A percentile compares a stretch with the other conserved stretches of the same genome.
Conservation (phyloP, 1,284 basidiomycete genomes). For the Leccinum solheimii region DNA sequence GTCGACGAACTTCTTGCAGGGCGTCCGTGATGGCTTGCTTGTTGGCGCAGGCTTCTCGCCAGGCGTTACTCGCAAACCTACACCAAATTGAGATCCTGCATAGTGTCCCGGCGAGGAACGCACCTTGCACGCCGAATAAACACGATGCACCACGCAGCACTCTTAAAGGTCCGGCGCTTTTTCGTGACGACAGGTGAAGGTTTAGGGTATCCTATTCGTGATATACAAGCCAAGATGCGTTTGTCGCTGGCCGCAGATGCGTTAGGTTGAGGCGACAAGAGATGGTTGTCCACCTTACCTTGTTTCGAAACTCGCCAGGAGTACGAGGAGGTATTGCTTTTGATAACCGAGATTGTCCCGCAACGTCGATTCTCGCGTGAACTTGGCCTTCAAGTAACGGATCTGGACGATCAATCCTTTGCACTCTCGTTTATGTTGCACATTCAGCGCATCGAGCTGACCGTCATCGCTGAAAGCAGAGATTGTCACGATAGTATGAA, state of each 20-base stretch:
- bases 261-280: conserved; percentile 4
- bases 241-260: conserved; percentile 55
- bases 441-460: conserved; percentile 58
- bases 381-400: conserved; percentile 89
- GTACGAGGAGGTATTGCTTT: conserved; percentile 76
- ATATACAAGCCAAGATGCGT: conserved; percentile 76
- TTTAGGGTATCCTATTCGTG: conserved; percentile 63
- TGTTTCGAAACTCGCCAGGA: conserved; percentile 67
- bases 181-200: conserved; percentile 38
- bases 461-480: conserved; percentile 41
- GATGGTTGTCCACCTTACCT: conserved; percentile 50
- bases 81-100: conserved; percentile 11
- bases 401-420: conserved; percentile 89
- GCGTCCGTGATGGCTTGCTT: conserved; percentile 65
- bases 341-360: conserved; percentile 81
- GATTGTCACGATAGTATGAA: background rate
- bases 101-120: conserved; percentile 32
- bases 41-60: conserved; percentile 60
- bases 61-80: conserved; percentile 59
- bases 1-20: conserved; percentile 66
- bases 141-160: conserved; percentile 58
- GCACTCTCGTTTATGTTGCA: conserved; percentile 80
- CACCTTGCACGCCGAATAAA: conserved; percentile 72
- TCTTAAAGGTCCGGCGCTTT: conserved; percentile 55
- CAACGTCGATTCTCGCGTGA: conserved; percentile 81